These are phyloP conservation scores for Phytophthora megakarya DNA, from an alignment of 352 stramenopile genomes.

Conservation along the genomic window DNA sequence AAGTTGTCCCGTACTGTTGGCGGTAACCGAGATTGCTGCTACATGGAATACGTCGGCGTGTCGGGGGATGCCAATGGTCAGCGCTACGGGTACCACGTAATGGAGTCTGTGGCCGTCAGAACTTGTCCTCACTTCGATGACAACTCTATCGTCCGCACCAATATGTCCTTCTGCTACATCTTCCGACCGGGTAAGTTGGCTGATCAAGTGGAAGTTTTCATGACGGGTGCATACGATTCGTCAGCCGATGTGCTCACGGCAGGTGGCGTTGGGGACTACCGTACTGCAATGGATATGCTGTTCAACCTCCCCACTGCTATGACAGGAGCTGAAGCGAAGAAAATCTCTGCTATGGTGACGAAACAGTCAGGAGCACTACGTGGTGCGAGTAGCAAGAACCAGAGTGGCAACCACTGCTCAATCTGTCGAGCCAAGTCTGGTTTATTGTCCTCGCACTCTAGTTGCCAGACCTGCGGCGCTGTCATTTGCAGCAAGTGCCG, in stretches of 20 bases:
- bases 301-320: conserved; percentile 53
- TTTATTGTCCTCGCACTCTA: conserved; percentile 57
- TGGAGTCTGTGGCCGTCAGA: conserved; percentile 64
- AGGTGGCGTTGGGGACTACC: conserved; percentile 69
- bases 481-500: conserved; percentile 80
- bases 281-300: conserved; percentile 71
- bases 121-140: conserved; percentile 73
- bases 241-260: conserved; percentile 61
- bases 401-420: conserved; percentile 55
- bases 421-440: conserved; percentile 66
- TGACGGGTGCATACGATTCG: conserved; percentile 74
- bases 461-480: conserved; percentile 67
- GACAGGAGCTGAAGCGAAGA: conserved; percentile 65
- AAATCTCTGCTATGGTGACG: conserved; percentile 62
- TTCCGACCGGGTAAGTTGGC: conserved; percentile 56
- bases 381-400: conserved; percentile 37
- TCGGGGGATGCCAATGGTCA: conserved; percentile 56
- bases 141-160: conserved; percentile 75
- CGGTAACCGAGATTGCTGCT: conserved; percentile 77
- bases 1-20: conserved; percentile 70
- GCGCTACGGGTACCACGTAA: conserved; percentile 66
- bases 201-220: conserved; percentile 71
- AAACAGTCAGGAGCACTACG: conserved; percentile 43
- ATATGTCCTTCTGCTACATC: conserved; percentile 77
- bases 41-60: conserved; percentile 68